Conservation (phyloP, 73 alveolate species). For the Paramecium tetraurelia region DNA sequence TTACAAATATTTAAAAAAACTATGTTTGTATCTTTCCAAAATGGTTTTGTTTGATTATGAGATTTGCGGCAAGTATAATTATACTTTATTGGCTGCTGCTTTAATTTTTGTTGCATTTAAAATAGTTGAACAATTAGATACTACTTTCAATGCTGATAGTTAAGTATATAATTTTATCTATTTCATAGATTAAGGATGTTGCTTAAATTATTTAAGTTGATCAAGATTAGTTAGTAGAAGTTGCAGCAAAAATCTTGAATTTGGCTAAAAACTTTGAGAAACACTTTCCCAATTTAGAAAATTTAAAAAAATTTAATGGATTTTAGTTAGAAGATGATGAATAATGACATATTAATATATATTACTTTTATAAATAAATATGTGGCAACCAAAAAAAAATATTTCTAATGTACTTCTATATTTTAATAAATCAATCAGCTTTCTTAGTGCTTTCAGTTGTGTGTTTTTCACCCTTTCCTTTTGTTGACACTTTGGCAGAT, state of each 20-base stretch:
- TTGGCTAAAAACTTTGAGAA: conserved; percentile 92
- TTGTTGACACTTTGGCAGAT: neutral
- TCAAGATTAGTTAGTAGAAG: conserved; percentile 80
- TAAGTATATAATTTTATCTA: neutral
- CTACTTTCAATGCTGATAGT: conserved; percentile 47
- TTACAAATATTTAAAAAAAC: conserved; percentile 61
- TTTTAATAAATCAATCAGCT: conserved; percentile 24
- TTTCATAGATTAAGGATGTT: conserved; percentile 60
- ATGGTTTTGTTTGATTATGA: conserved; percentile 85
- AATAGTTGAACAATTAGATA: conserved; percentile 84
- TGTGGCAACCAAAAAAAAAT: neutral
- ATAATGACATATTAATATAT: neutral
- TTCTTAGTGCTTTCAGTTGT: conserved; percentile 55
- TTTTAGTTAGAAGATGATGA: conserved; percentile 47
- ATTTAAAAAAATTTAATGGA: conserved; percentile 80
- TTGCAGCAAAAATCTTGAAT: conserved; percentile 80
- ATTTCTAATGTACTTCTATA: neutral
- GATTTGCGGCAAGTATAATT: conserved; percentile 71
- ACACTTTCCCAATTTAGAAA: conserved; percentile 84
- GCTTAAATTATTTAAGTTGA: conserved; percentile 60
- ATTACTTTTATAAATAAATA: neutral
- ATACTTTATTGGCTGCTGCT: conserved; percentile 77
- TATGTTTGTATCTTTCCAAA: conserved; percentile 84
- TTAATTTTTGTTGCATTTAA: conserved; percentile 84
- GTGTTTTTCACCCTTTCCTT: conserved; percentile 66